phyloP scores from a whole-genome alignment of 352 stramenopile genomes.

The Globisporangium mamillatum region DNA sequence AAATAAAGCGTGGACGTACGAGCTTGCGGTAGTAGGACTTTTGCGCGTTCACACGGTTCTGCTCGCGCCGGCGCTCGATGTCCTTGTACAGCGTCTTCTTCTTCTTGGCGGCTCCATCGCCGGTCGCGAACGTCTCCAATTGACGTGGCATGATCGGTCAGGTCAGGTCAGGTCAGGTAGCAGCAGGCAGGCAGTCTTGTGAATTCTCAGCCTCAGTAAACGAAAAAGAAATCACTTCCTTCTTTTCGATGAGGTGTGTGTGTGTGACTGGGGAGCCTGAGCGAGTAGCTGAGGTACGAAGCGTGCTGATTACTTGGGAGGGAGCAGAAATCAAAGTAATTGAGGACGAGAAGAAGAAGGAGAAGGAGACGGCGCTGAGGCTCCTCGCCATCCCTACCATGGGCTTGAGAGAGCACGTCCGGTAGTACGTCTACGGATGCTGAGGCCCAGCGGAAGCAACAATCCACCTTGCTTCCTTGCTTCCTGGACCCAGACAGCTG shows the following conservation, averaged over 20 bases:
- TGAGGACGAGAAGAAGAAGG: background rate
- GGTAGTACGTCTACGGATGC: background rate
- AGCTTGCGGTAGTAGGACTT: constrained; percentile 39
- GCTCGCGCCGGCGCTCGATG: constrained; percentile 30
- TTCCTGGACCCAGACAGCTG: background rate
- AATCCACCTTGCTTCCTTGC: background rate
- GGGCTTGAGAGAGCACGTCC: too few relatives aligned
- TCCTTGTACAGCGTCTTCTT: constrained; percentile 21
- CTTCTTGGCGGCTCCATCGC: constrained; percentile 1
- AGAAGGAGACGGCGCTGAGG: background rate
- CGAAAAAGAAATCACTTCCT: background rate
- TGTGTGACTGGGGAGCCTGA: background rate
- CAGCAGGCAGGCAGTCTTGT: background rate
- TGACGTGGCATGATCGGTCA: background rate
- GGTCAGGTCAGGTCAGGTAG: too few relatives aligned
- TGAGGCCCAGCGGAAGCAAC: background rate
- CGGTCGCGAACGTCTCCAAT: background rate
- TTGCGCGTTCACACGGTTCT: constrained; percentile 37
- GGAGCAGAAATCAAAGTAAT: constrained; percentile 7
- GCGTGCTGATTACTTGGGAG: constrained; percentile 1
- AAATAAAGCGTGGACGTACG: constrained; percentile 6
- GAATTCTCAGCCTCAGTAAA: constrained; percentile 8
- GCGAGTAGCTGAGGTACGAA: background rate
- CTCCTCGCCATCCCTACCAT: background rate
- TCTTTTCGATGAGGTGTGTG: background rate